Base-by-base conservation (phyloP, 805 yeast genomes). In the Grigorovia jiainica region DNA sequence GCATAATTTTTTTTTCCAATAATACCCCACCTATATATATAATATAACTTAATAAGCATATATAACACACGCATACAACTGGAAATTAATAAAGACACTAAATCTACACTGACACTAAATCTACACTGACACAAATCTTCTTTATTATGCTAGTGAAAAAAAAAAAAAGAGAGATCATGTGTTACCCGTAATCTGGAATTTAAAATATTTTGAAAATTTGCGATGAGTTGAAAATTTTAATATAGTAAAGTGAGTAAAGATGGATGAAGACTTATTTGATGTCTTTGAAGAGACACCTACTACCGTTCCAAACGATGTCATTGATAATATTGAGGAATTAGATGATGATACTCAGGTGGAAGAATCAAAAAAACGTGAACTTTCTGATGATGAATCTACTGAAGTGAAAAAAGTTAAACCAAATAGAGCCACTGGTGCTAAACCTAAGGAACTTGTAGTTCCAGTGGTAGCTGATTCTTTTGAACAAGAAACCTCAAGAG, bases 401-500 rank as follows among this genome's bases (percentile, higher is more conserved):
- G 49, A 37, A n/a, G 39, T 30, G 5, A 49, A 46, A 21, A 39
- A 42, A 29, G 10, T 41, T 17, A 46, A 43, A 37, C 40, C 46
- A 35, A 49, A 49, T 25, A 53, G 54, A 56, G 27, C 48, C 13
- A 34, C 60, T 7, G 67, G 60, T 20, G 64, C 66, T 44, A 63
- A 69, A 49, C 63, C 64, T 42, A 71, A 70, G 44, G 66, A 69
- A 13, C 72, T 68, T 7, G 71, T 75, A 15, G 71, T 72, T 27
- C 87, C 95, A 0, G 78, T 86, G 31, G 95, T 87, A 19, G 83
- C 90, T 1, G 96, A 87, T 62, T 71, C 85, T 5, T 76, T 87
- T 39, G 95, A 87, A 58, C 83, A 84, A 46, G 95, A 87, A 62
- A 92, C 95, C 0, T 79, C 86, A 3, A 71, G 95, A 61, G 94